Conservation (phyloP, 1,139 yeast species). For the Blastobotrys persicus region DNA sequence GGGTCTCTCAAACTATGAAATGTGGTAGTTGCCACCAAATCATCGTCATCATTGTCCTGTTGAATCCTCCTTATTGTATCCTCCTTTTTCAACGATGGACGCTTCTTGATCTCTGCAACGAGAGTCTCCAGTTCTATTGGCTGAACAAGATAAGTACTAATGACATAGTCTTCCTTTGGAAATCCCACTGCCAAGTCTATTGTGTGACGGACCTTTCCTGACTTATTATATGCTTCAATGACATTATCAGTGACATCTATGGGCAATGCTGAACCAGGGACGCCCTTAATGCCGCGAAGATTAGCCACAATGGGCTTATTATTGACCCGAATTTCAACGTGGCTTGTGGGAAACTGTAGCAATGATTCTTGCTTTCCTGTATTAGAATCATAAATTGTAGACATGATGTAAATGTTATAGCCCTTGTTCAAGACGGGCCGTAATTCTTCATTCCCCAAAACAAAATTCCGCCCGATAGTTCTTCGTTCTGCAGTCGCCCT, state of each 20-base stretch:
- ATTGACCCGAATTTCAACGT: constrained; percentile 28
- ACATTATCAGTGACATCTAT: constrained; percentile 36
- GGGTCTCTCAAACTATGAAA: constrained; percentile 41
- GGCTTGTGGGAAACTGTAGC: constrained; percentile 28
- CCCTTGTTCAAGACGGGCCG: constrained; percentile 15
- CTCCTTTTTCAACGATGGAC: constrained; percentile 34
- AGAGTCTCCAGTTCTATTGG: constrained; percentile 26
- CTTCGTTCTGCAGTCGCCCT: constrained; percentile 24
- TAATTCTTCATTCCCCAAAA: constrained; percentile 17
- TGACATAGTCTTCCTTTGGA: constrained; percentile 28
- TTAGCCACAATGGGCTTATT: constrained; percentile 14
- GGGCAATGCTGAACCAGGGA: constrained; percentile 41
- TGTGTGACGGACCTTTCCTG: constrained; percentile 20
- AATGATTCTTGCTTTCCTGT: constrained; percentile 13
- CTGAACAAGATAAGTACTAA: constrained; percentile 33
- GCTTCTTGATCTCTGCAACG: constrained; percentile 28
- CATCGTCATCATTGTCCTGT: constrained; percentile 37
- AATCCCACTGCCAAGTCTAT: constrained; percentile 29
- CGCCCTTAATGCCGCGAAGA: constrained; percentile 39
- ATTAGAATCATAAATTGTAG: constrained; percentile 20
- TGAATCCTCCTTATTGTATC: constrained; percentile 28
- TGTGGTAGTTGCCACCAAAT: constrained; percentile 38
- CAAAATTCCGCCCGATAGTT: constrained; percentile 21
- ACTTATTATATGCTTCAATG: constrained; percentile 8
- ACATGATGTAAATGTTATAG: constrained; percentile 23